Base-by-base conservation (phyloP, 306 rosid species). In the Trifolium repens region DNA sequence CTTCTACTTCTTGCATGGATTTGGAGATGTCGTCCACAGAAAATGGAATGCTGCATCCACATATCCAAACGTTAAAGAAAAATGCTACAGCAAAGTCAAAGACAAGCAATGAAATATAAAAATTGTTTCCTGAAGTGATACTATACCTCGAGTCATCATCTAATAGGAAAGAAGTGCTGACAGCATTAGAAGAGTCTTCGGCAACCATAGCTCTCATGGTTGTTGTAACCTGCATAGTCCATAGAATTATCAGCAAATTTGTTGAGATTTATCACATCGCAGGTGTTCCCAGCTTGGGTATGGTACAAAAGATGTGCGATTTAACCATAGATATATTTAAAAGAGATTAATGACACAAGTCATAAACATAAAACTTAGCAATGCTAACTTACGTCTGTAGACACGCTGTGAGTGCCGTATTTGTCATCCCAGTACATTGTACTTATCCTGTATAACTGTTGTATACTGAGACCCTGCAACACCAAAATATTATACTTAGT, bases 351-450 rank as follows among this genome's bases (percentile, higher is more conserved):
- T 35, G 8, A 53, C 69, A 67, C 52, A 4, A 43, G 52, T 46
- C 52, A 46, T 46, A 46, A 34, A 61, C 66, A 16, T 19, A 65
- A 9, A 61, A 86, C 42, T 57, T 19, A 57, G 74, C 50, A 65
- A 75, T 30, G 78, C 61, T 63, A 67, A 85, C 96, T 82, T 89
- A 96, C 99, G 17, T 96, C 97, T 26, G 99, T 72, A 81, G 98
- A 92, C 68, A 96, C 99, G 17, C 98, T 96, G 81, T 96, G 99
- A 7, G 99, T 96, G 55, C 99, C 99, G 24, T 92, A 96, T 79
- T 96, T 96, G 85, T 96, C 99, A 76, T 96, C 99, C 99, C 99
- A 96, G 82, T 96, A 96, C 99, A 96, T 96, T 65, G 99, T 96
- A 87, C 99, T 90, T 80, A 96, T 96, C 82, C 99, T 89, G 84